These are phyloP conservation scores for Coniochaeta prunicola DNA, from an alignment of 2,329 filamentous ascomycete species.

Conservation along the genomic window DNA sequence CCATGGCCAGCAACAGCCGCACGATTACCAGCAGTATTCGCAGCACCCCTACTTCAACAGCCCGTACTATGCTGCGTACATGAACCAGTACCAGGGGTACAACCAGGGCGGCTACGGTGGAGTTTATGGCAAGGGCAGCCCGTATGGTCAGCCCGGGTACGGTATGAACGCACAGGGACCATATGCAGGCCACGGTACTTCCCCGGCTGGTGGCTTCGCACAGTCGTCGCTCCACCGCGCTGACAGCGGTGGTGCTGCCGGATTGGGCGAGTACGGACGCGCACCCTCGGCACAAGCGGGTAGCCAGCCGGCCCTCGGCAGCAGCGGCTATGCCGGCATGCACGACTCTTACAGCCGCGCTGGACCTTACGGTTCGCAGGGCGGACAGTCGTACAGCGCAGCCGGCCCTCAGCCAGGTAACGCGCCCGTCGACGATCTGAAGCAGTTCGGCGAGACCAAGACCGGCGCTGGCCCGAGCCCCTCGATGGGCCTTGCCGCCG, in stretches of 20 bases:
- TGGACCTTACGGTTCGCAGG: constrained; percentile 46
- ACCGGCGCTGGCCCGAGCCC: constrained; percentile 46
- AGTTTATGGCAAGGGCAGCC: constrained; percentile 47
- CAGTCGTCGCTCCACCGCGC: constrained; percentile 46
- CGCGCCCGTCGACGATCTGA: constrained; percentile 45
- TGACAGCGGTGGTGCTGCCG: constrained; percentile 40
- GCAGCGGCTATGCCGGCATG: constrained; percentile 40
- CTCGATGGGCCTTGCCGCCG: constrained; percentile 40
- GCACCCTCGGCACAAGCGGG: constrained; percentile 40
- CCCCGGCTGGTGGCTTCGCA: constrained; percentile 44
- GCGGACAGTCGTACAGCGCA: constrained; percentile 44
- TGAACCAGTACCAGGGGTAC: constrained; percentile 40
- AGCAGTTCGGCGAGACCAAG: constrained; percentile 53
- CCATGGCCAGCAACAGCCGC: constrained; percentile 30
- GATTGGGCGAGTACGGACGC: constrained; percentile 47
- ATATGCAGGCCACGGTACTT: constrained; percentile 44
- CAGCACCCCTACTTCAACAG: constrained; percentile 54
- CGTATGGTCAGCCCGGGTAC: constrained; percentile 49
- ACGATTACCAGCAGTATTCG: constrained; percentile 43
- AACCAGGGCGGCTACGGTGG: constrained; percentile 42
- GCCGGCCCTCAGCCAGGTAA: constrained; percentile 37
- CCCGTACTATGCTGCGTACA: constrained; percentile 56
- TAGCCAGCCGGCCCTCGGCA: constrained; percentile 42
- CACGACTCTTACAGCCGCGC: constrained; percentile 50
- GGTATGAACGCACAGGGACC: constrained; percentile 48